These are phyloP conservation scores for Dactylis glomerata DNA, from an alignment of 176 grass and related monocot genomes.

Conservation along the genomic window DNA sequence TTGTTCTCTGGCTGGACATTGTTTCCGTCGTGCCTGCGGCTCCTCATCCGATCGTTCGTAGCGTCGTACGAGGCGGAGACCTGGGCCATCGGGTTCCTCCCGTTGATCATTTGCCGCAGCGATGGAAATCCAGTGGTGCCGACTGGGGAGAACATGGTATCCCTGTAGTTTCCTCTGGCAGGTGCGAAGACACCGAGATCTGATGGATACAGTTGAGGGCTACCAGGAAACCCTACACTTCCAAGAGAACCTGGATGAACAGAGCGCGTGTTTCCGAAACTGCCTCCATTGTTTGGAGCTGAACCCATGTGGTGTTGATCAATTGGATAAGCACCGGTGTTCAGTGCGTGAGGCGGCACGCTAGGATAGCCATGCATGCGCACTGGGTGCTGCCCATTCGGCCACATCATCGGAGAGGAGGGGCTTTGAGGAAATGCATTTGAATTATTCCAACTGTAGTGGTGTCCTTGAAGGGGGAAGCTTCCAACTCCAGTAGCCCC, in stretches of 20 bases:
- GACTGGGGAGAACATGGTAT: constrained; percentile 42
- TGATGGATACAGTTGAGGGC: constrained; percentile 49
- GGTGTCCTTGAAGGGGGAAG: constrained; percentile 43
- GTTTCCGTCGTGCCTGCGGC: constrained; percentile 63
- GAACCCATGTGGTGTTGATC: constrained; percentile 63
- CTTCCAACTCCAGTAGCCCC: constrained; percentile 50
- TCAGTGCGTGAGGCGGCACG: constrained; percentile 44
- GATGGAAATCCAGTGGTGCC: constrained; percentile 53
- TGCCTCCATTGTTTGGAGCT: constrained; percentile 36
- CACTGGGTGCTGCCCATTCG: constrained; percentile 46
- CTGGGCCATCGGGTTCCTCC: constrained; percentile 45
- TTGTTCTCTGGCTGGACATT: constrained; percentile 59
- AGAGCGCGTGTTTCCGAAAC: constrained; percentile 31
- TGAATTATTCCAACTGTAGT: constrained; percentile 49
- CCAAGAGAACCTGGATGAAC: constrained; percentile 61
- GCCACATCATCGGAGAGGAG: constrained; percentile 49
- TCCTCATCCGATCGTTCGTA: constrained; percentile 68
- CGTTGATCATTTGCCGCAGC: constrained; percentile 39
- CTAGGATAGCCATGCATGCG: constrained; percentile 48
- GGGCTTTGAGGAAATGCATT: constrained; percentile 51
- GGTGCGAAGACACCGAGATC: constrained; percentile 47
- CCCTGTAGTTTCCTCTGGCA: constrained; percentile 45
- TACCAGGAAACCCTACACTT: constrained; percentile 44
- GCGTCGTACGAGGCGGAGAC: constrained; percentile 58
- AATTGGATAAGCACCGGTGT: constrained; percentile 39